Base-by-base conservation (phyloP, 768 basidiomycete species). In the Panus rudis region DNA sequence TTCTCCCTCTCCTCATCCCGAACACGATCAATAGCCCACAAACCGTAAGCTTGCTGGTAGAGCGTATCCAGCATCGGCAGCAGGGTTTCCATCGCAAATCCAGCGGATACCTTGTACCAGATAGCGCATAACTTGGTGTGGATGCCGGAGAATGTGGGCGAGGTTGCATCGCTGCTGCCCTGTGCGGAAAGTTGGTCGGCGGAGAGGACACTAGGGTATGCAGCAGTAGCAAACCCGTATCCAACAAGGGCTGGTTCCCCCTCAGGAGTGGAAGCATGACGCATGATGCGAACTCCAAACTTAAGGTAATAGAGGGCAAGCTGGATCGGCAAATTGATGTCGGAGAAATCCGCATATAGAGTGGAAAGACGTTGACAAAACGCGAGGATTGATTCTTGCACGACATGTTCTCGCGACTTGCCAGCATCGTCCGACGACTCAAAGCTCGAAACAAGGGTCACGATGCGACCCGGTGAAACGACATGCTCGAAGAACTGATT, bases 11-110 rank as follows among this genome's bases (percentile, higher is more conserved):
- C 73, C 27, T 76, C 73, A 46, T 81, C 79, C 51, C 76, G 81
- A 23, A 80, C 77, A 20, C 79, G 78, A 51, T 96, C 87, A 32
- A 83, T 78, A 32, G 79, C 69, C 94, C 94, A 97, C 17, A 94
- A 71, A n/a, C 79, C 71, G 34, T 80, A 71, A 3, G 79, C 69
- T 54, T 84, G 83, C 41, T 85, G 81, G 52, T 87, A 92, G 10
- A 70, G 60, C 10, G 5, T 53, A 61, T 41, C 74, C 70, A 23
- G 92, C 45, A 5, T 60, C 26, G n/a, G n/a, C n/a, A n/a, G n/a
- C 8, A 35, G 16, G 21, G 33, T 7, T 11, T 50, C 43, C 11
- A 76, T 48, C 54, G n/a, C 72, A 74, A 2, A 70, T 47, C n/a
- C 64, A 55, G n/a, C n/a, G n/a, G n/a, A n/a, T n/a, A 50, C 59